A percentile compares a stretch with the other conserved stretches of the same genome.
Conservation (phyloP, 345 rosid species). For the Pelargonium nanum region DNA sequence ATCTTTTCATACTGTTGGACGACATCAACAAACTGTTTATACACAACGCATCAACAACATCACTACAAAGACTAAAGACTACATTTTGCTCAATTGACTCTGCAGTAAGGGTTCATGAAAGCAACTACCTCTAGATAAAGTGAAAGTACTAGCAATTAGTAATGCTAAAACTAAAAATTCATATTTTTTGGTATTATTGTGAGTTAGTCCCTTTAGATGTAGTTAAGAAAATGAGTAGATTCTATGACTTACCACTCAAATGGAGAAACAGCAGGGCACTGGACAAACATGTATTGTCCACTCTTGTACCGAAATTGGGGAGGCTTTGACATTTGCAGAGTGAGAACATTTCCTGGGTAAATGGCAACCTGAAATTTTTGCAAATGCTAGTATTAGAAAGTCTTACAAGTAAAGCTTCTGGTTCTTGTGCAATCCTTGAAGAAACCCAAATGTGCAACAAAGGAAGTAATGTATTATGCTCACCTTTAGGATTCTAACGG, state of each 20-base stretch:
- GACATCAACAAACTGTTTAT: too few species aligned
- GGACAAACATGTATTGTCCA: constrained; percentile 42
- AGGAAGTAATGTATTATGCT: background rate
- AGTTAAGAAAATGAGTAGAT: background rate
- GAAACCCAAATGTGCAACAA: background rate
- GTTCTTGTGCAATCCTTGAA: background rate
- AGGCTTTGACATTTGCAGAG: constrained; percentile 31
- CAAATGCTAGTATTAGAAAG: background rate
- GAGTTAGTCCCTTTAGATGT: too few species aligned
- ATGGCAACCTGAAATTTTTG: constrained; percentile 25
- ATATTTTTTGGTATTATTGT: too few species aligned
- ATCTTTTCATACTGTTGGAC: background rate
- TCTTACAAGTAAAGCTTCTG: background rate
- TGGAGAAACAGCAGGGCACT: constrained; percentile 47
- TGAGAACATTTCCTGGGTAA: constrained; percentile 41
- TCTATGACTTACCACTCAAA: constrained; percentile 36
- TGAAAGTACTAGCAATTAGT: too few species aligned
- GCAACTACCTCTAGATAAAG: too few species aligned
- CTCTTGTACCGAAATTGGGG: constrained; percentile 33
- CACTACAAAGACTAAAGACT: too few species aligned
- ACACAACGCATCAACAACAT: too few species aligned
- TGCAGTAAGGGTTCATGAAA: too few species aligned
- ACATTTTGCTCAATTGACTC: too few species aligned
- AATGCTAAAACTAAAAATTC: too few species aligned
- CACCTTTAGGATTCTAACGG: constrained; percentile 30